Base-by-base conservation (phyloP, 805 yeast species). In the Hanseniaspora singularis region DNA sequence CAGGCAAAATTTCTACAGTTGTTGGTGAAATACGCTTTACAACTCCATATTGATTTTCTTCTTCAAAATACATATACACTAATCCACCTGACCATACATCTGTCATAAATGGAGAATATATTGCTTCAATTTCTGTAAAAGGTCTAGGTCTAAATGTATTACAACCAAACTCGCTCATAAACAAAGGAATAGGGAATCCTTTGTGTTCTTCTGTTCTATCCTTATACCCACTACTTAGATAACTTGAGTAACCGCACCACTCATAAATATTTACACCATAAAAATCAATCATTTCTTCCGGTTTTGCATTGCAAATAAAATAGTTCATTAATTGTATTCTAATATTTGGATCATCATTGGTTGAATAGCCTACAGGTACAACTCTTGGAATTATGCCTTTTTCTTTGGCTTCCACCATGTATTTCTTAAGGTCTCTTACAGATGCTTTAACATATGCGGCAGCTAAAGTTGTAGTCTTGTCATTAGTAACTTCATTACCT, bases 381-480 rank as follows among this genome's bases (percentile, higher is more conserved):
- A 59, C 41, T 64, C 96, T 78, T 65, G 84, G 84, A 11, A 49
- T 76, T 67, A 14, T 39, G 2, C 40, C 37, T 4, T 24, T 30
- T 6, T 36, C 7, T 6, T 15, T 19, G 4, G 48, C 41, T 48
- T 67, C 70, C 46, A 68, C 64, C 55, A 92, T 83, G 66, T 92
- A 87, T 15, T 70, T 58, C 66, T 84, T 88, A 59, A 74, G 73
- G 62, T 89, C 98, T 65, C 98, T 80, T 51, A 92, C 73, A 15
- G 97, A 95, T 26, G 97, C 96, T 71, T 89, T 92, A 49, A 92
- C 95, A 64, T 79, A 89, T 1, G 96, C 86, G 24, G 96, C 87
- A 27, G 96, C 84, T 55, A 77, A 80, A 12, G 96, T 83, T 64
- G 85, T 88, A 40, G 86, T 67, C 37, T 65, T 66, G 59, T 84